Evolutionary conservation across 768 basidiomycete genomes (phyloP).

Genomic region (Chalciporus pseudorubinellus): DNA sequence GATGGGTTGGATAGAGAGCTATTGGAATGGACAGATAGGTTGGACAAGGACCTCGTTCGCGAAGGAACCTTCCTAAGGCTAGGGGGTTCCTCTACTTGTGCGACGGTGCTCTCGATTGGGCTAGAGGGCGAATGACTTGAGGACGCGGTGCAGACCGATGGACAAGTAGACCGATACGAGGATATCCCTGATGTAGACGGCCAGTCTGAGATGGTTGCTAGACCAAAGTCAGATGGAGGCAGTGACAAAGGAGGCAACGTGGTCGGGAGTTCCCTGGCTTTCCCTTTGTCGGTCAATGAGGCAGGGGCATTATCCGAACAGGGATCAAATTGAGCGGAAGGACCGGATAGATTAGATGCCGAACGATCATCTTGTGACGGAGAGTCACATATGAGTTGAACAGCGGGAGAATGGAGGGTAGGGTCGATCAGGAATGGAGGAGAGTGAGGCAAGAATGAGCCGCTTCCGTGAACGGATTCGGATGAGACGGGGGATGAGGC

Average conservation of each 20-base stretch:
- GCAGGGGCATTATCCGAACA: slow-evolving; percentile 14
- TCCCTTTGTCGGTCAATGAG: slow-evolving; percentile 49
- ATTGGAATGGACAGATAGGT: slow-evolving; percentile 45
- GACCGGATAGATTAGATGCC: slow-evolving; percentile 28
- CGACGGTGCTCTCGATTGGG: slow-evolving; percentile 11
- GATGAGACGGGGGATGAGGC: slow-evolving; percentile 9
- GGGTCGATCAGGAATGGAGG: slow-evolving; percentile 9
- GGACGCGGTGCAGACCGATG: slow-evolving; percentile 38
- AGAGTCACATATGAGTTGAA: slow-evolving; percentile 4
- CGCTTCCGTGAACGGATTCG: neutral
- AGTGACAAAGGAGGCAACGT: slow-evolving; percentile 66
- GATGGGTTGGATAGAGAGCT: slow-evolving; percentile 44
- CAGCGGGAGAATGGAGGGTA: neutral
- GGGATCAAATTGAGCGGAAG: slow-evolving; percentile 14
- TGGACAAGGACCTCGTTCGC: slow-evolving; percentile 57
- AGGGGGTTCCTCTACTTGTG: slow-evolving; percentile 13
- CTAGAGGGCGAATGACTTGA: slow-evolving; percentile 11
- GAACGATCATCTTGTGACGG: slow-evolving; percentile 3
- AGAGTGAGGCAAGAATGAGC: neutral
- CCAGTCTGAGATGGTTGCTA: slow-evolving; percentile 37
- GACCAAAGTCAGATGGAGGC: slow-evolving; percentile 50
- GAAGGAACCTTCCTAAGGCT: slow-evolving; percentile 34
- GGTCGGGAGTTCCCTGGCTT: slow-evolving; percentile 51
- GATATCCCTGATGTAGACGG: slow-evolving; percentile 34
- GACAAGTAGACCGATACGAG: slow-evolving; percentile 35